These are phyloP conservation scores for Colletotrichum sp. DNA, from an alignment of 2,329 filamentous ascomycete species.

Conservation along the genomic window DNA sequence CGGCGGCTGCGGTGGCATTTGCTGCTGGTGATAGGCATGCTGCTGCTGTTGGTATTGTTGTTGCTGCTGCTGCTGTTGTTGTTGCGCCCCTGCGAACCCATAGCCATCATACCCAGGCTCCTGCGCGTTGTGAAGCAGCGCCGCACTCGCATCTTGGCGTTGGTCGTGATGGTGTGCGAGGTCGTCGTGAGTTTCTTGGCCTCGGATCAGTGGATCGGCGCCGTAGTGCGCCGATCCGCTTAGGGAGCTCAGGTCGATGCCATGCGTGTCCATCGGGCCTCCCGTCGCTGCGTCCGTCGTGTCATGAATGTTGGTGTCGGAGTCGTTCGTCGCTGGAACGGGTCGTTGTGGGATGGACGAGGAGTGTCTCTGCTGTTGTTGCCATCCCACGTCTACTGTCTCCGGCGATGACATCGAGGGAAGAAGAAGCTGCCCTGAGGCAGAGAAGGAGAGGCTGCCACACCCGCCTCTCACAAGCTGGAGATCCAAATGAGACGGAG, in stretches of 20 bases:
- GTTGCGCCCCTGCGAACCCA: neutral
- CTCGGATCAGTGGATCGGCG: neutral
- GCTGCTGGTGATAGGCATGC: neutral
- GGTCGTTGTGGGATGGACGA: neutral
- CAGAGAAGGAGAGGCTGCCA: neutral
- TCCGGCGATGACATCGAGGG: neutral
- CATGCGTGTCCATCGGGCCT: constrained; percentile 11
- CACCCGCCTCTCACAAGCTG: neutral
- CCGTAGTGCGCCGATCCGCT: constrained; percentile 11
- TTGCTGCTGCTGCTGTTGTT: neutral
- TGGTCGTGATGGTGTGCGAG: neutral
- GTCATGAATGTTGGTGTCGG: neutral
- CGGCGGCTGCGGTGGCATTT: neutral
- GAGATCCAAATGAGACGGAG: neutral
- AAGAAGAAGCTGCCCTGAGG: neutral
- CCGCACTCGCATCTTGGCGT: constrained; percentile 1
- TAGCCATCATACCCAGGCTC: neutral
- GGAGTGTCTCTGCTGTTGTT: neutral
- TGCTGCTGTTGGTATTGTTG: neutral
- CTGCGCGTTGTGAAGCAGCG: constrained; percentile 6
- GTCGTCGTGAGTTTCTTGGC: neutral
- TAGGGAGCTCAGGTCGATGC: constrained; percentile 15
- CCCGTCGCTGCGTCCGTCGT: neutral
- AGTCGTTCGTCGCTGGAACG: neutral
- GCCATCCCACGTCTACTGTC: neutral